phyloP scores from a whole-genome alignment of 352 stramenopile genomes.

The Phytophthora citricola region DNA sequence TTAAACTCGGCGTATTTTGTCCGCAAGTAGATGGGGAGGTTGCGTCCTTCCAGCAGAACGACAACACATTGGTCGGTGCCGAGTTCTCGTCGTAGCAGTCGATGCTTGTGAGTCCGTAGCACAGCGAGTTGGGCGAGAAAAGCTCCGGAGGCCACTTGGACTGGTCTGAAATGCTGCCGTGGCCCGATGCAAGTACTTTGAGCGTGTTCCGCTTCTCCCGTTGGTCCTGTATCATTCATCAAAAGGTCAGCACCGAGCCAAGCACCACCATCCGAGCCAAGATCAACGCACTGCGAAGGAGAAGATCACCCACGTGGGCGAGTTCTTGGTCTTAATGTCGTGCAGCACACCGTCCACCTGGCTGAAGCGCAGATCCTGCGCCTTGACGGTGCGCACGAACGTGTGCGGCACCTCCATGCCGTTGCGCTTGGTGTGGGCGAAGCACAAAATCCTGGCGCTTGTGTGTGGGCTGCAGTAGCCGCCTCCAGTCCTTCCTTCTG shows the following conservation, averaged over 20 bases:
- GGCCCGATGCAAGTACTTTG: constrained; percentile 70
- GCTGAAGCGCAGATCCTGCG: constrained; percentile 79
- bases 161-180: constrained; percentile 72
- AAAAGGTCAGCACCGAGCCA: neutral
- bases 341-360: constrained; percentile 78
- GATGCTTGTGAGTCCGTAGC: constrained; percentile 82
- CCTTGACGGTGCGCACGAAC: constrained; percentile 86
- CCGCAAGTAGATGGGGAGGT: constrained; percentile 82
- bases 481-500: constrained; percentile 11
- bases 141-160: constrained; percentile 79
- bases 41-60: constrained; percentile 91
- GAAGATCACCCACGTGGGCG: constrained; percentile 78
- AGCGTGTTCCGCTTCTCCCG: constrained; percentile 85
- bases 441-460: constrained; percentile 47
- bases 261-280: neutral
- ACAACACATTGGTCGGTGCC: constrained; percentile 77
- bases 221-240: constrained; percentile 55
- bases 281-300: constrained; percentile 63
- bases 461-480: constrained; percentile 21
- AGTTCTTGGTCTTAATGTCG: constrained; percentile 68
- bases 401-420: constrained; percentile 75
- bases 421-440: constrained; percentile 46
- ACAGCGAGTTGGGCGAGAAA: constrained; percentile 80
- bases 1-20: constrained; percentile 92
- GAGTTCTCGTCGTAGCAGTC: constrained; percentile 71